Base-by-base conservation (phyloP, 176 grass and related monocot species). In the Aegilops speltoides region DNA sequence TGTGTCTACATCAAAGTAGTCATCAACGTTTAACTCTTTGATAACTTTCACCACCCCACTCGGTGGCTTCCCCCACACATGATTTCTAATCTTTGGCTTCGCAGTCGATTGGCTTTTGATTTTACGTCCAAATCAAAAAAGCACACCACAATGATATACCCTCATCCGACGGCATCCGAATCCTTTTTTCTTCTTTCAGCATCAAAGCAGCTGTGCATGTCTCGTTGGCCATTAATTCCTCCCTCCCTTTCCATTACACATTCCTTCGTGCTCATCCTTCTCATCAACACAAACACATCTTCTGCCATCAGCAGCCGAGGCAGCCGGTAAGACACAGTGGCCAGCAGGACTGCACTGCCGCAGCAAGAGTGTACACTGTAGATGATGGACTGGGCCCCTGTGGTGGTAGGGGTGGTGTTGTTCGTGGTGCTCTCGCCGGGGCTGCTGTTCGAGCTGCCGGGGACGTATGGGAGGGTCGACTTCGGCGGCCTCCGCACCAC, bases 381-480 rank as follows among this genome's bases (percentile, higher is more conserved):
- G 68, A 95, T 97, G 94, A 50, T 87, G 46, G 94, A 97, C 74
- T 97, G 92, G 92, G 91, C 88, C 71, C 89, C 91, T 46, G 79
- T 96, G 79, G 79, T 96, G 28, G 89, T 97, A 45, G 94, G 94
- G 0, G 92, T 96, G 79, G 83, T 71, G 68, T 68, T 94, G 36
- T 96, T 96, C 85, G 89, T 96, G 67, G 57, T 92, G 61, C 87
- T 94, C 13, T 92, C 93, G 26, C 94, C 91, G 77, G 94, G 94
- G 45, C 57, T 96, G 32, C 79, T 96, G 12, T 71, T 96, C 79
- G 94, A 97, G 90, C 22, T 92, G 26, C 94, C 92, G 16, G 94
- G 92, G 16, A 81, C 86, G 15, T 80, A 79, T 59, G 80, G 85
- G 5, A 84, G 82, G 61, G 59, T 97, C 76, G 94, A 94, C 41